phyloP scores from a whole-genome alignment of 441 rosid species.

The Syzygium syzygioides region DNA sequence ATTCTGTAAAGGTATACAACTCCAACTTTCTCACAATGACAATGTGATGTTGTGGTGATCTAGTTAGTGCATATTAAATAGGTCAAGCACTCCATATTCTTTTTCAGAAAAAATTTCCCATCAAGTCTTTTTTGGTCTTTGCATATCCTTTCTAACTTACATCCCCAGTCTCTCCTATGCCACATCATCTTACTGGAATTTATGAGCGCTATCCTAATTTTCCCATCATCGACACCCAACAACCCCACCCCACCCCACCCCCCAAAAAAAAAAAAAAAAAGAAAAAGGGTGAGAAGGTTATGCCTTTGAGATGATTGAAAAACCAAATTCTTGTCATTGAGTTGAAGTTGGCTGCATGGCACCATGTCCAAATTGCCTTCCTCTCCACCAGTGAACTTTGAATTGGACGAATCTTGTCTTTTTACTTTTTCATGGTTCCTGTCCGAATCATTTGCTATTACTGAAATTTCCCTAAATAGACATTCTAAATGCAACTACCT shows the following conservation, averaged over 20 bases:
- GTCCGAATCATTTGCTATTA: not conserved
- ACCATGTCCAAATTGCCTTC: not conserved
- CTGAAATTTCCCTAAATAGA: not conserved
- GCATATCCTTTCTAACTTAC: too few relatives aligned
- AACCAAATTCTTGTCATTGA: not conserved
- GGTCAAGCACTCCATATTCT: not conserved
- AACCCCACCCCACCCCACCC: not conserved
- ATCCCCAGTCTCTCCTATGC: too few relatives aligned
- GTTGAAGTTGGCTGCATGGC: not conserved
- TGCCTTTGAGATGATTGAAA: not conserved
- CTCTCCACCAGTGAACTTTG: not conserved
- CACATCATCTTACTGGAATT: too few relatives aligned
- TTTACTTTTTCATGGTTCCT: not conserved
- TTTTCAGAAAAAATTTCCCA: not conserved
- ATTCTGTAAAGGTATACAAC: slow-evolving; percentile 66
- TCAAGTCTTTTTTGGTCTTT: too few relatives aligned
- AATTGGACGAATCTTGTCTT: not conserved
- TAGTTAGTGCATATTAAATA: not conserved
- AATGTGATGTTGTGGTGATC: not conserved
- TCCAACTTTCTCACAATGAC: not conserved
- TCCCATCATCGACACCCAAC: not conserved
- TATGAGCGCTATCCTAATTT: too few relatives aligned
- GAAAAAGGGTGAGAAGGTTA: not conserved
- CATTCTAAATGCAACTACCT: not conserved
- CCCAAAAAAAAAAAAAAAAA: too few relatives aligned